A percentile compares a stretch with the other conserved stretches of the same genome.
phyloP scores from a whole-genome alignment of 2,329 filamentous ascomycete genomes.

The Exutisphaerella laricina region DNA sequence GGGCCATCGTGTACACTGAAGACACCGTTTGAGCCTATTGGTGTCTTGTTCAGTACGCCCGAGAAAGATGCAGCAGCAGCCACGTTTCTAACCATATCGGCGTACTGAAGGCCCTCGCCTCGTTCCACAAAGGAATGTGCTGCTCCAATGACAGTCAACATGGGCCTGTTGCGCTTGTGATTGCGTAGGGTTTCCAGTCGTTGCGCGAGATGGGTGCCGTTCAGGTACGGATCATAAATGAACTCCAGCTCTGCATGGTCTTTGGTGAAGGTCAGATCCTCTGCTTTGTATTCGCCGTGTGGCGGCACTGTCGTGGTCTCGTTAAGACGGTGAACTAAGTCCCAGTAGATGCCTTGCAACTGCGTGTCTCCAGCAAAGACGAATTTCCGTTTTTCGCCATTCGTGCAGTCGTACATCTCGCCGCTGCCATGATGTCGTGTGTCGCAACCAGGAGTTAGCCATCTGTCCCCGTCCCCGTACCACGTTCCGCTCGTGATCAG shows the following conservation, averaged over 20 bases:
- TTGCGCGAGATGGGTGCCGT: constrained; percentile 42
- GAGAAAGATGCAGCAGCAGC: constrained; percentile 23
- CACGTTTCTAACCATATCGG: constrained; percentile 43
- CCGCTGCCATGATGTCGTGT: constrained; percentile 50
- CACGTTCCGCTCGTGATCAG: constrained; percentile 51
- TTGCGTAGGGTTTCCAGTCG: constrained; percentile 39
- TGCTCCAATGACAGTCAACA: constrained; percentile 49
- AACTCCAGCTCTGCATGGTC: constrained; percentile 49
- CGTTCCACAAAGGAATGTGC: constrained; percentile 53
- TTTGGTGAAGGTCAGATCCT: constrained; percentile 42
- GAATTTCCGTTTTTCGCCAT: constrained; percentile 40
- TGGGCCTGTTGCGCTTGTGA: constrained; percentile 30
- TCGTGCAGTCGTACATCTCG: constrained; percentile 52
- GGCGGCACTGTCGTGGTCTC: constrained; percentile 34
- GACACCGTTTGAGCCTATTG: constrained; percentile 13
- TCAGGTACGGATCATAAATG: constrained; percentile 59
- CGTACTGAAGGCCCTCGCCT: constrained; percentile 43
- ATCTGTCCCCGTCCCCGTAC: constrained; percentile 42
- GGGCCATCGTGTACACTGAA: constrained; percentile 15
- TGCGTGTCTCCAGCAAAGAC: constrained; percentile 58
- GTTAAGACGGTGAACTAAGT: constrained; percentile 47
- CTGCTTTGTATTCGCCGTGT: constrained; percentile 25
- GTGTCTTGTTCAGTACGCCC: constrained; percentile 1
- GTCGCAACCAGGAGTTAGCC: constrained; percentile 57
- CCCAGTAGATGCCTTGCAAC: constrained; percentile 57